These are phyloP conservation scores for Flammula alnicola DNA, from an alignment of 1,284 basidiomycete species.

Conservation along the genomic window DNA sequence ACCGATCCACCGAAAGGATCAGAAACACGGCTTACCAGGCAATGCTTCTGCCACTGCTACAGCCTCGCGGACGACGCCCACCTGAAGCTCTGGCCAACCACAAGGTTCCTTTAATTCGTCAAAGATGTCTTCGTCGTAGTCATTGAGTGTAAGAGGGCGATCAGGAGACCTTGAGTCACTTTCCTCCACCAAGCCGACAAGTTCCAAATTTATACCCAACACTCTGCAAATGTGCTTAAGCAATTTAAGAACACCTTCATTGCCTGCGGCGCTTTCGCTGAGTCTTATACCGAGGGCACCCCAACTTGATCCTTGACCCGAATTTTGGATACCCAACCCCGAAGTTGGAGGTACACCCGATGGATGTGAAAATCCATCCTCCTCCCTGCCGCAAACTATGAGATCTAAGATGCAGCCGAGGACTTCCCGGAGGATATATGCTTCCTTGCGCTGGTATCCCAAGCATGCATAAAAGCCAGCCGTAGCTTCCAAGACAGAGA, in stretches of 20 bases:
- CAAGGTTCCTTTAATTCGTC: slow-evolving; percentile 57
- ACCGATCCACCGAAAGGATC: slow-evolving; percentile 6
- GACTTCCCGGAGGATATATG: slow-evolving; percentile 82
- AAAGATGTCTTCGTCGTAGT: slow-evolving; percentile 42
- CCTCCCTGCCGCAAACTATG: slow-evolving; percentile 78
- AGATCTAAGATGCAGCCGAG: slow-evolving; percentile 81
- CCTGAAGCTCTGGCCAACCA: slow-evolving; percentile 94
- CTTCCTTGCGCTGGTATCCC: slow-evolving; percentile 83
- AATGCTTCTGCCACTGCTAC: slow-evolving; percentile 89
- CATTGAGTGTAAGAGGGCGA: slow-evolving; percentile 20
- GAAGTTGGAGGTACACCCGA: slow-evolving; percentile 48
- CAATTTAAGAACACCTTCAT: slow-evolving; percentile 75
- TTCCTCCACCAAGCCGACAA: slow-evolving; percentile 55
- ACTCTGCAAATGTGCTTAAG: slow-evolving; percentile 76
- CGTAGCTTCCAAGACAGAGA: slow-evolving; percentile 70
- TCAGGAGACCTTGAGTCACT: slow-evolving; percentile 24
- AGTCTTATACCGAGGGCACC: slow-evolving; percentile 70
- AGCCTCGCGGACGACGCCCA: slow-evolving; percentile 89
- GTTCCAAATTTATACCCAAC: slow-evolving; percentile 79
- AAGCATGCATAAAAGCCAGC: slow-evolving; percentile 79
- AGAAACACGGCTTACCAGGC: slow-evolving; percentile 62
- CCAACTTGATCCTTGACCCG: slow-evolving; percentile 36
- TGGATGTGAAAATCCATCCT: slow-evolving; percentile 51
- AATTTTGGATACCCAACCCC: slow-evolving; percentile 51
- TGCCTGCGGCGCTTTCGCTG: slow-evolving; percentile 77